These are phyloP conservation scores for Vararia minispora DNA, from an alignment of 768 basidiomycete species.

Conservation along the genomic window DNA sequence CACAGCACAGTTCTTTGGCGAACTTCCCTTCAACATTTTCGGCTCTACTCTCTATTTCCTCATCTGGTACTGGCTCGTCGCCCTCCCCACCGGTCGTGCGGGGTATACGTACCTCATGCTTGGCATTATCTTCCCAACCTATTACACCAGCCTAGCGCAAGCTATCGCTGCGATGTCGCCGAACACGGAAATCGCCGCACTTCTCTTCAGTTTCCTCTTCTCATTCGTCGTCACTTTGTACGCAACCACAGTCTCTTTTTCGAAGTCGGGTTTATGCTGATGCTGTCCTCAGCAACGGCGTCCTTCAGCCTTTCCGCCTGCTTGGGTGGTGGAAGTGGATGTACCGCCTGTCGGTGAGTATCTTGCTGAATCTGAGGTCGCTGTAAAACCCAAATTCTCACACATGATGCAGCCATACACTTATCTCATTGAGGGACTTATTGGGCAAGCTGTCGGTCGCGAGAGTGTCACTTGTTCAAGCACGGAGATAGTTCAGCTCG, in stretches of 20 bases:
- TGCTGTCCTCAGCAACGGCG: constrained; percentile 27
- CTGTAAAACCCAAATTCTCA: neutral
- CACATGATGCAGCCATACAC: constrained; percentile 19
- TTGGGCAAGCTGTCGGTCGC: constrained; percentile 38
- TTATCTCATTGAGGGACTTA: constrained; percentile 29
- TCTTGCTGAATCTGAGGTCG: neutral
- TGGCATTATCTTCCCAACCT: constrained; percentile 29
- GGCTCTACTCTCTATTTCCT: constrained; percentile 30
- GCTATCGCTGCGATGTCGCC: constrained; percentile 33
- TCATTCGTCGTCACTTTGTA: constrained; percentile 33
- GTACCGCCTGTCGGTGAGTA: constrained; percentile 22
- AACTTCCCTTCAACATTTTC: constrained; percentile 33
- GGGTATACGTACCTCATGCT: constrained; percentile 30
- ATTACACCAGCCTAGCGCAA: constrained; percentile 31
- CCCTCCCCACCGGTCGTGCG: constrained; percentile 25
- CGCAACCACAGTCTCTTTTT: constrained; percentile 8
- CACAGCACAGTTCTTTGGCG: constrained; percentile 26
- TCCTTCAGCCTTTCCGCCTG: constrained; percentile 32
- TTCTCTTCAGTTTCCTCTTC: constrained; percentile 28
- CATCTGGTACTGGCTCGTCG: constrained; percentile 41
- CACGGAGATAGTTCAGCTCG: constrained; percentile 48
- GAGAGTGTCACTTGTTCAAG: constrained; percentile 42
- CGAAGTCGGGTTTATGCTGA: neutral
- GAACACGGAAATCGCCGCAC: constrained; percentile 27
- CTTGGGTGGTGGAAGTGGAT: constrained; percentile 37